Base-by-base conservation (phyloP, 495 filamentous ascomycete genomes). In the Penicillium crystallinum region DNA sequence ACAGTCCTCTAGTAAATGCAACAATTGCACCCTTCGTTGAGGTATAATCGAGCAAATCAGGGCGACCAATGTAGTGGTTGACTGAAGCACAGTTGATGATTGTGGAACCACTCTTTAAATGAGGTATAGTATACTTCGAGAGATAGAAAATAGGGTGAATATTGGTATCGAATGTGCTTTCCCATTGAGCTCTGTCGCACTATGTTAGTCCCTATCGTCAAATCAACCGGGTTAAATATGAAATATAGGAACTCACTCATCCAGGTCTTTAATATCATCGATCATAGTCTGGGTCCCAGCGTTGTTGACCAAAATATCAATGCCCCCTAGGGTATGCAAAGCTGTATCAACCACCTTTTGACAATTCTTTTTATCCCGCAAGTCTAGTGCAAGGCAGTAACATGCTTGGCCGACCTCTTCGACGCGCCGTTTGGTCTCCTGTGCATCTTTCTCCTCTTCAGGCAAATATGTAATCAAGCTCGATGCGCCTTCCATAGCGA, bases 71-170 rank as follows among this genome's bases (percentile, higher is more conserved):
- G 71, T 92, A 95, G 31, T 83, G 82, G 68, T 93, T 92, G 49
- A 92, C 70, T 5, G 77, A 88, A 35, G 86, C 85, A 65, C 87
- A 89, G 71, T 91, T 91, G 72, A 91, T 90, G 62, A 93, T 90
- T 14, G 80, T 85, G 51, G 80, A 79, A 23, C 89, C 88, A 17
- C 68, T 69, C 63, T 80, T 81, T 76, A 95, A 81, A 65, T 91
- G 85, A 3, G 85, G 85, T 27, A 91, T 72, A 12, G 75, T 71
- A 63, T 91, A 90, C 66, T 93, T 93, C 49, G 88, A 77, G 21
- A 93, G 73, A 65, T 81, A 88, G 69, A 85, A 88, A 60, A 77
- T 78, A 10, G 85, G 77, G 59, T 89, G 82, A 62, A 89, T 88
- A 63, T 89, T 88, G 7, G 79, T 85, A 69, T 86, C 76, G 71